Conservation (phyloP, 768 basidiomycete species). For the Nevesoporus exiguus region DNA sequence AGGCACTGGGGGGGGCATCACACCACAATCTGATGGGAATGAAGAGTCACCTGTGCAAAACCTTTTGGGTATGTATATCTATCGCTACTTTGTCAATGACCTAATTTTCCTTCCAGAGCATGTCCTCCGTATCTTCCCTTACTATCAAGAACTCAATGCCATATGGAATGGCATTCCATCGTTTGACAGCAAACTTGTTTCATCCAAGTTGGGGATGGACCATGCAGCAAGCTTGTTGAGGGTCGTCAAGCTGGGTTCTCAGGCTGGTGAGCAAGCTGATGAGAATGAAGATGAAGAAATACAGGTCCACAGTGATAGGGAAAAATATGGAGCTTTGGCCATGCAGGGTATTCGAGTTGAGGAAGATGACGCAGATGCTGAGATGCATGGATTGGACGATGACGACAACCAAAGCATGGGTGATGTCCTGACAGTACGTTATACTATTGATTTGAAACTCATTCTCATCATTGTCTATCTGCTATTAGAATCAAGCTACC, state of each 20-base stretch:
- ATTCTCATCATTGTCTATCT: no score
- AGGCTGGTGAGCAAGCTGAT: no score
- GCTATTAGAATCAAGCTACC: no score
- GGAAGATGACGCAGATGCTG: no score
- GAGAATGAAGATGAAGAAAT: no score
- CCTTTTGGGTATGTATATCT: not conserved
- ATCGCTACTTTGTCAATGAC: not conserved
- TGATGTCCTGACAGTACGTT: no score
- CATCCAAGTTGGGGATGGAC: not conserved
- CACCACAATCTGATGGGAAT: not conserved
- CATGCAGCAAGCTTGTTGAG: not conserved
- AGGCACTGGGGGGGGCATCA: not conserved
- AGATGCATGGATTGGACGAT: no score
- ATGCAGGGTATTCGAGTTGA: no score
- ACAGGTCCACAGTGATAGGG: no score
- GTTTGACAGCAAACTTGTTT: constrained; percentile 1
- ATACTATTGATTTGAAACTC: no score
- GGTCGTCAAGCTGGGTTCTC: not conserved
- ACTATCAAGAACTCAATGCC: constrained; percentile 2
- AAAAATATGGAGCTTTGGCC: no score
- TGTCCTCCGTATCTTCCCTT: constrained; percentile 1
- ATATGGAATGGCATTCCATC: constrained; percentile 7
- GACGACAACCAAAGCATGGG: no score
- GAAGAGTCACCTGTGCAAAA: not conserved
- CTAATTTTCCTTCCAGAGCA: not conserved